Percentiles rank a stretch among this genome's conserved stretches.
Conservation (phyloP, 345 rosid genomes). For the Eucalyptus camaldulensis region DNA sequence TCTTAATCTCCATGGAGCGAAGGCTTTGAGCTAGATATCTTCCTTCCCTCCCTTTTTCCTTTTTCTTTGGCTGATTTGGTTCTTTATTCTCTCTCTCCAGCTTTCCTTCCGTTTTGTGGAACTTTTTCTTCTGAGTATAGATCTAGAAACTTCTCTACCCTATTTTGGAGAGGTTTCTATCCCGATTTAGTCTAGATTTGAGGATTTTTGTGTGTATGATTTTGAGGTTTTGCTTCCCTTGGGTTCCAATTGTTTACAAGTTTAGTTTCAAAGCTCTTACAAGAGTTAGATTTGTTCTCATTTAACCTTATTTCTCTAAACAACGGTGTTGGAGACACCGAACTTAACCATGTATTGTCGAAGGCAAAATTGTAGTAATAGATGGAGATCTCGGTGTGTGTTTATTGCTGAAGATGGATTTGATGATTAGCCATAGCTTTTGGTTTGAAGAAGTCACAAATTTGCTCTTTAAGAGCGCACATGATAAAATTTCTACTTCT, state of each 20-base stretch:
- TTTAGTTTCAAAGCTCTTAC: background rate
- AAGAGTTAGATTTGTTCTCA: no score
- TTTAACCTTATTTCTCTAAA: background rate
- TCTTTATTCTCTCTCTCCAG: background rate
- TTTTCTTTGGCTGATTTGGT: background rate
- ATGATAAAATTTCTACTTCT: no score
- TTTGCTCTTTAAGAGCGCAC: no score
- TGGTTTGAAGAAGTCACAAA: no score
- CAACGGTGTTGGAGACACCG: rapidly evolving
- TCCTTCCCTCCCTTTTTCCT: background rate
- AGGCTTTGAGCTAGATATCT: background rate
- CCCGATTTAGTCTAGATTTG: no score
- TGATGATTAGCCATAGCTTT: no score
- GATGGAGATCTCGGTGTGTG: no score
- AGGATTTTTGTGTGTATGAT: no score
- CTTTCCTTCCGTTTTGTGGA: background rate
- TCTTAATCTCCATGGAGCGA: background rate
- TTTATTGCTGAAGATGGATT: rapidly evolving
- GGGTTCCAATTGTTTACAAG: background rate
- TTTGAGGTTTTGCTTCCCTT: background rate
- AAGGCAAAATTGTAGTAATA: no score
- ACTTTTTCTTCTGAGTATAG: no score
- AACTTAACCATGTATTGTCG: rapidly evolving
- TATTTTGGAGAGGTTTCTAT: background rate
- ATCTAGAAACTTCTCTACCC: background rate